Evolutionary conservation across 78 protist species (phyloP).

Genomic region (Isochrysis galbana): DNA sequence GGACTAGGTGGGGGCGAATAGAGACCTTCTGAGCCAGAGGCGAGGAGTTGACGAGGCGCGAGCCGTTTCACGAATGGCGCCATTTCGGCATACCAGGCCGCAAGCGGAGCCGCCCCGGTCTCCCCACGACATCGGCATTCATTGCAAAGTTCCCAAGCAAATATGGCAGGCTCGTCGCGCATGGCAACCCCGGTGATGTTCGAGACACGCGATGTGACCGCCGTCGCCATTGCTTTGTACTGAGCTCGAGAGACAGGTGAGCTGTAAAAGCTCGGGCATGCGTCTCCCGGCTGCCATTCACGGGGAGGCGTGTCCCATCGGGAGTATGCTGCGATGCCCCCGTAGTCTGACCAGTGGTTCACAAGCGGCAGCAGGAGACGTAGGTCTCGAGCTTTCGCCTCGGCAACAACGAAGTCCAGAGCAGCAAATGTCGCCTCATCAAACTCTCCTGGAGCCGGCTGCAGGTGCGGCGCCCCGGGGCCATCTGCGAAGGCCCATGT

Average conservation of each 20-base stretch:
- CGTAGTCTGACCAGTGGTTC: not conserved
- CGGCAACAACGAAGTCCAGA: not conserved
- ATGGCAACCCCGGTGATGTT: not conserved
- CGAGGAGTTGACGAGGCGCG: not conserved
- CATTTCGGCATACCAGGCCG: not conserved
- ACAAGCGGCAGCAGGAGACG: not conserved
- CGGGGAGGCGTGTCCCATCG: not conserved
- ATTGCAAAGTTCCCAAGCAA: not conserved
- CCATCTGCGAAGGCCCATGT: not conserved
- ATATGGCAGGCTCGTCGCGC: not conserved
- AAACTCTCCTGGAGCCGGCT: not conserved
- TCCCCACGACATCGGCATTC: not conserved
- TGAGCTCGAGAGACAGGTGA: not conserved
- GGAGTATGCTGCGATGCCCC: not conserved
- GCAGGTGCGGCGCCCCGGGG: not conserved
- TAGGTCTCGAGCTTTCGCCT: not conserved
- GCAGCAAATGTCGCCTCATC: not conserved
- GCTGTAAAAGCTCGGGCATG: not conserved
- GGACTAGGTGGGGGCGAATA: too few species aligned
- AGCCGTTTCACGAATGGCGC: not conserved
- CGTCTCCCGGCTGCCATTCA: not conserved
- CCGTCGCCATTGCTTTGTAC: not conserved
- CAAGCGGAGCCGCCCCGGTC: not conserved
- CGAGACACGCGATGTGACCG: not conserved
- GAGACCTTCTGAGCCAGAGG: not conserved